These are phyloP conservation scores for Ophiostoma perfectum DNA, from an alignment of 2,329 filamentous ascomycete species.

Conservation along the genomic window DNA sequence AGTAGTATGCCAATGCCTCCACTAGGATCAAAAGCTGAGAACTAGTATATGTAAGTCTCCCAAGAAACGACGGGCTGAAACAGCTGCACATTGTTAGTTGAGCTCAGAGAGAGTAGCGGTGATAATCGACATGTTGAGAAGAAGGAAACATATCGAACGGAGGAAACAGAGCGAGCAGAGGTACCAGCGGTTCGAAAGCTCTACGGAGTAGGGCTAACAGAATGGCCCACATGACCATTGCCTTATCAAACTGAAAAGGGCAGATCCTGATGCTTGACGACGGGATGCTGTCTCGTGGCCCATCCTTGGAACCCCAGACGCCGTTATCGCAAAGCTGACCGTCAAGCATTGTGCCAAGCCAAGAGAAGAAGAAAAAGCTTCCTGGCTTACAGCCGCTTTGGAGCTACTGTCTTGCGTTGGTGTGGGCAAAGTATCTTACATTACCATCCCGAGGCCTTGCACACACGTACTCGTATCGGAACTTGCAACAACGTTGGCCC, in stretches of 20 bases:
- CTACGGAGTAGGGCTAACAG: neutral
- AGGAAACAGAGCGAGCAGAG: neutral
- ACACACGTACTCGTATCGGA: neutral
- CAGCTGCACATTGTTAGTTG: neutral
- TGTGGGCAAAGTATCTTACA: neutral
- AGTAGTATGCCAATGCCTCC: neutral
- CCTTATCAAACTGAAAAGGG: too few relatives aligned
- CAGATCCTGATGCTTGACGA: neutral
- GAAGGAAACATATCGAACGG: neutral
- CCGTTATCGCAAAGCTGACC: neutral
- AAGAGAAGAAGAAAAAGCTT: neutral
- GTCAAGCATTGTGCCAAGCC: neutral
- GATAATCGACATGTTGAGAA: neutral
- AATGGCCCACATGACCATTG: neutral
- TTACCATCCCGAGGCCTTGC: neutral
- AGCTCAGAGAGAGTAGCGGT: neutral
- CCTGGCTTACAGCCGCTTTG: neutral
- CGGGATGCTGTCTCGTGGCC: neutral
- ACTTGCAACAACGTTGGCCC: neutral
- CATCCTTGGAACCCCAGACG: neutral
- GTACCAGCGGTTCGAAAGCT: neutral
- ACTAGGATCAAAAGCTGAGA: neutral
- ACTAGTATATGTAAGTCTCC: neutral
- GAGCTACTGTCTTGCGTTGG: neutral
- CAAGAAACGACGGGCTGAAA: neutral